These are phyloP conservation scores for Juncus inflexus DNA, from an alignment of 176 grass and related monocot species.

Conservation along the genomic window DNA sequence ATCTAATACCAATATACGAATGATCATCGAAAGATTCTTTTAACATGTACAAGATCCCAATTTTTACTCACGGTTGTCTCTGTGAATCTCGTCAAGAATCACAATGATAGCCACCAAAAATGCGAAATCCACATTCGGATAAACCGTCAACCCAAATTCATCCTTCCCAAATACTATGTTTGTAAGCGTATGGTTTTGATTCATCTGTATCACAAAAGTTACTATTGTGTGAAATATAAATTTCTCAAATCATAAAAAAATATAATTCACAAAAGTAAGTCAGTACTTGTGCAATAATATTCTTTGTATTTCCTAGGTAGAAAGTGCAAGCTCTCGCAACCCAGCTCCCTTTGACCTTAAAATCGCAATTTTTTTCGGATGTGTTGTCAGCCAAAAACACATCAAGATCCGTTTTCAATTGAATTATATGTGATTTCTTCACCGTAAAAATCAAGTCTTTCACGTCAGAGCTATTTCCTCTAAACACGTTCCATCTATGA, in stretches of 20 bases:
- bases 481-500: slow-evolving; percentile 35
- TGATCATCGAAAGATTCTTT: not conserved
- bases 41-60: not conserved
- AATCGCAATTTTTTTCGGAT: slow-evolving; percentile 27
- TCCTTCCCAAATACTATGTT: slow-evolving; percentile 23
- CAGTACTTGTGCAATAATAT: slow-evolving; percentile 29
- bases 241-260: not conserved
- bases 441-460: slow-evolving; percentile 41
- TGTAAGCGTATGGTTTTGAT: slow-evolving; percentile 4
- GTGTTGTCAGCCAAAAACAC: slow-evolving; percentile 42
- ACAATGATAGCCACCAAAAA: slow-evolving; percentile 42
- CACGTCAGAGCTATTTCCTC: slow-evolving; percentile 37
- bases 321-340: slow-evolving; percentile 25
- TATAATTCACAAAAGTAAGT: not conserved
- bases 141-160: slow-evolving; percentile 31
- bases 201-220: slow-evolving; percentile 10
- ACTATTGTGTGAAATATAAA: not conserved
- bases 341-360: slow-evolving; percentile 46
- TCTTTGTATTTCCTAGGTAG: slow-evolving; percentile 20
- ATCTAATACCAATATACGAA: no score
- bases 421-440: slow-evolving; percentile 22
- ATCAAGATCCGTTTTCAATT: slow-evolving; percentile 33
- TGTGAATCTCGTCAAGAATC: slow-evolving; percentile 45
- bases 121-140: slow-evolving; percentile 39
- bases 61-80: not conserved